These are phyloP conservation scores for Knufia petricola DNA, from an alignment of 2,329 filamentous ascomycete genomes.

Conservation along the genomic window DNA sequence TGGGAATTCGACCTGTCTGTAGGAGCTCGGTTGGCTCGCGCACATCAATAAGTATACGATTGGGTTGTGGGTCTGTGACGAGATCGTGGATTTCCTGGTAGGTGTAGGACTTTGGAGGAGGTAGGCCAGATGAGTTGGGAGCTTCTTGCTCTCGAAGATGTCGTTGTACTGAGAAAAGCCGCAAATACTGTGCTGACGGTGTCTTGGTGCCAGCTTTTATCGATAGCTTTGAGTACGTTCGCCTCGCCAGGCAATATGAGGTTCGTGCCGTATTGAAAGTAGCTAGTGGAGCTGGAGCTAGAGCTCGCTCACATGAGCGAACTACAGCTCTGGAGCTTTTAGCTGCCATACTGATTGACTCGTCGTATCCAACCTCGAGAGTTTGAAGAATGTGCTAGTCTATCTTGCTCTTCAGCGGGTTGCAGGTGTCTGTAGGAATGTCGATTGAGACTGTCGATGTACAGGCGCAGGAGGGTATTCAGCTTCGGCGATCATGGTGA, in stretches of 20 bases:
- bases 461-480: too few relatives aligned
- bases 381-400: too few relatives aligned
- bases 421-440: too few relatives aligned
- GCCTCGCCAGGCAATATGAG: not conserved
- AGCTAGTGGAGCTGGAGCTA: not conserved
- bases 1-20: conserved; percentile 55
- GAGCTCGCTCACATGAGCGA: not conserved
- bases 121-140: conserved; percentile 5
- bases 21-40: conserved; percentile 39
- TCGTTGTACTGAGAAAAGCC: not conserved
- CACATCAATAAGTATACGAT: conserved; percentile 32
- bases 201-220: not conserved
- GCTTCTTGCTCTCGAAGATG: not conserved
- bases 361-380: too few relatives aligned
- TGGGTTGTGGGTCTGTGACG: conserved; percentile 11
- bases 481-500: too few relatives aligned
- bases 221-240: not conserved
- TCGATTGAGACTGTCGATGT: too few relatives aligned
- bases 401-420: too few relatives aligned
- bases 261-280: not conserved
- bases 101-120: conserved; percentile 17
- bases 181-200: not conserved
- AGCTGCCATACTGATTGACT: not conserved
- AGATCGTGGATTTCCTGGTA: conserved; percentile 20
- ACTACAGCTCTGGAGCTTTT: not conserved